A percentile compares a stretch with the other conserved stretches of the same genome.
These are phyloP conservation scores for Pseudogymnoascus sp. DNA, from an alignment of 2,329 filamentous ascomycete species.

Conservation along the genomic window DNA sequence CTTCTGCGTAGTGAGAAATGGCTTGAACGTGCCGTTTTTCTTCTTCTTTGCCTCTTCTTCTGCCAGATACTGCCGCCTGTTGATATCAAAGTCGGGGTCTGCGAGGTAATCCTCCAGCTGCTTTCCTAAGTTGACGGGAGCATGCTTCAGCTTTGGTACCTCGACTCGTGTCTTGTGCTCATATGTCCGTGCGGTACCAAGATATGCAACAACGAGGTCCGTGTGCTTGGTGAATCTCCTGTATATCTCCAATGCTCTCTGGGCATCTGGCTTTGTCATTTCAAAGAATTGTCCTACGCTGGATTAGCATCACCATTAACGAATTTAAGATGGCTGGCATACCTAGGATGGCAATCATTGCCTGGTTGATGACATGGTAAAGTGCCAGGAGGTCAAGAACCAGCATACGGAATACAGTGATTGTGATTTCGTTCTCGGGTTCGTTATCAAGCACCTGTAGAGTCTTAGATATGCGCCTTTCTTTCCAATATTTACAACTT, in stretches of 20 bases:
- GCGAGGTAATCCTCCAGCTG: conserved; percentile 92
- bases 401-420: conserved; percentile 85
- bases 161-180: conserved; percentile 88
- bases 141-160: conserved; percentile 95
- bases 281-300: conserved; percentile 86
- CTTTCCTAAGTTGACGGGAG: conserved; percentile 80
- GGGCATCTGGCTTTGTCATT: conserved; percentile 90
- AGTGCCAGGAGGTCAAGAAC: conserved; percentile 83
- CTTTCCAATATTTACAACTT: conserved; percentile 32
- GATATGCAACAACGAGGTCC: conserved; percentile 83
- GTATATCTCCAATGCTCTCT: conserved; percentile 86
- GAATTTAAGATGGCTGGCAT: conserved; percentile 27
- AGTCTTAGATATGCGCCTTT: conserved; percentile 17
- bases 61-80: conserved; percentile 83
- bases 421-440: conserved; percentile 90
- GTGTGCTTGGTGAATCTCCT: conserved; percentile 87
- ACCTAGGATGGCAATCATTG: conserved; percentile 94
- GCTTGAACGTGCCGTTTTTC: conserved; percentile 34
- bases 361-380: conserved; percentile 94
- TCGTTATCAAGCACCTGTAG: conserved; percentile 74
- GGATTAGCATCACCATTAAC: conserved; percentile 18
- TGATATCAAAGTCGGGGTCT: conserved; percentile 90
- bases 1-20: conserved; percentile 36
- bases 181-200: conserved; percentile 79
- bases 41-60: conserved; percentile 67